A percentile compares a stretch with the other conserved stretches of the same genome.
Conservation (phyloP, 2,329 filamentous ascomycete genomes). For the Penicillium sp. region DNA sequence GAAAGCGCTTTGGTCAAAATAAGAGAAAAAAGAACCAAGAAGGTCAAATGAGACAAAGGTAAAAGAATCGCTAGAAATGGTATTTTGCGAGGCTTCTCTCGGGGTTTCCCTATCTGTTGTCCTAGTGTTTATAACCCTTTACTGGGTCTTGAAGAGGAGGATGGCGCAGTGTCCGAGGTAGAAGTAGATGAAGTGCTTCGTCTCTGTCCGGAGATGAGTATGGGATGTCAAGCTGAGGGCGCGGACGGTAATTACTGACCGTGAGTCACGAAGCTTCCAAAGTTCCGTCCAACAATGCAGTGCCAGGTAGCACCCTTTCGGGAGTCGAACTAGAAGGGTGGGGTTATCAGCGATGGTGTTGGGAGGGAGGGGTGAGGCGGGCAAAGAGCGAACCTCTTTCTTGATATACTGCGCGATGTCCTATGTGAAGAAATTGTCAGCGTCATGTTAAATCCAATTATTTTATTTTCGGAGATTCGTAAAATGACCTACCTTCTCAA, state of each 20-base stretch:
- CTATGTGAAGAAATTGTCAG: conserved; percentile 51
- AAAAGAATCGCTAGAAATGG: conserved; percentile 18
- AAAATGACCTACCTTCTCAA: conserved; percentile 65
- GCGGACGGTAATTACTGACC: conserved; percentile 62
- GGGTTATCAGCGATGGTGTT: conserved; percentile 26
- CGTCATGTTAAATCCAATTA: neutral
- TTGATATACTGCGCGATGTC: conserved; percentile 97
- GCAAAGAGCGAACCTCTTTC: conserved; percentile 69
- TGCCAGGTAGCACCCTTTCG: conserved; percentile 99
- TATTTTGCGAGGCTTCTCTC: conserved; percentile 8
- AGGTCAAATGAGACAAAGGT: conserved; percentile 12
- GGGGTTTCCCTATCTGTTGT: neutral
- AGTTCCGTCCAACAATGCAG: conserved; percentile 97
- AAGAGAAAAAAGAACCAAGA: conserved; percentile 5
- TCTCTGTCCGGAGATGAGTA: conserved; percentile 65
- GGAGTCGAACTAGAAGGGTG: conserved; percentile 76
- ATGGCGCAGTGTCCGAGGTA: conserved; percentile 99
- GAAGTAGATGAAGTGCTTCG: conserved; percentile 99
- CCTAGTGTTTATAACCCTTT: conserved; percentile 14
- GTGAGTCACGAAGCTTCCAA: conserved; percentile 98
- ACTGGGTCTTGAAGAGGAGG: conserved; percentile 98
- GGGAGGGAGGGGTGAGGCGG: conserved; percentile 9
- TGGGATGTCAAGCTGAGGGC: neutral
- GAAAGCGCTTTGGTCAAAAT: conserved; percentile 10
- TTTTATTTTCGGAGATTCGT: neutral